Base-by-base conservation (phyloP, 2,329 filamentous ascomycete genomes). In the Metarhizium rileyi region DNA sequence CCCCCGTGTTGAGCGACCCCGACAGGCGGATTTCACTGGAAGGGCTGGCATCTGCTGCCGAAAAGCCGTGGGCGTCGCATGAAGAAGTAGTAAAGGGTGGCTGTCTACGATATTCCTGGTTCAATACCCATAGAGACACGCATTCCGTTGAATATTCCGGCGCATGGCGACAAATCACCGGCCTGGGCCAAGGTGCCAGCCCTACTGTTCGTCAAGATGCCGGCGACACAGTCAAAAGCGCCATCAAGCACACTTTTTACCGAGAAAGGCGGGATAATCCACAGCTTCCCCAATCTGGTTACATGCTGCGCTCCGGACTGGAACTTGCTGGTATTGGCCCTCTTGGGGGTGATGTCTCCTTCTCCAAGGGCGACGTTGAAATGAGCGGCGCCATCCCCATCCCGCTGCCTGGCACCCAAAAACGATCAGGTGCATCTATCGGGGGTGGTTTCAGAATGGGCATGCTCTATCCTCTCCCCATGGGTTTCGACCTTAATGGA, bases 21-120 rank as follows among this genome's bases (percentile, higher is more conserved):
- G 84, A 95, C 62, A 71, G 89, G 59, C 79, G 85, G 53, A 73
- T 90, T 53, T 84, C 91, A 57, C 60, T 95, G 52, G 90, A 95
- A 56, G 90, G 79, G 1, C 73, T 95, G 42, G 83, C 86, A 9
- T 95, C 87, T 54, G 84, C 88, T 42, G 94, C 88, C 1, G 80
- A 91, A 54, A 96, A 97, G 69, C 80, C 83, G 12, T 97, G 89
- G 87, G 90, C 93, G 22, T 93, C 87, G 55, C 91, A 98, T 63
- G 91, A 97, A 59, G 91, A 98, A 68, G 82, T 84, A 3, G 70
- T 94, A 20, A 87, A 84, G 61, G 90, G 90, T 16, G 89, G 80
- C 20, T 84, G 80, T 58, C 72, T 86, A 12, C 90, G 87, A 56
- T 74, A 95, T 38, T 81, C 83, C 36, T 97, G 87, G 86, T 68